Evolutionary conservation across 768 basidiomycete genomes (phyloP), one percentile per base, ranked within the genome.

Genomic region (Russula virescens): DNA sequence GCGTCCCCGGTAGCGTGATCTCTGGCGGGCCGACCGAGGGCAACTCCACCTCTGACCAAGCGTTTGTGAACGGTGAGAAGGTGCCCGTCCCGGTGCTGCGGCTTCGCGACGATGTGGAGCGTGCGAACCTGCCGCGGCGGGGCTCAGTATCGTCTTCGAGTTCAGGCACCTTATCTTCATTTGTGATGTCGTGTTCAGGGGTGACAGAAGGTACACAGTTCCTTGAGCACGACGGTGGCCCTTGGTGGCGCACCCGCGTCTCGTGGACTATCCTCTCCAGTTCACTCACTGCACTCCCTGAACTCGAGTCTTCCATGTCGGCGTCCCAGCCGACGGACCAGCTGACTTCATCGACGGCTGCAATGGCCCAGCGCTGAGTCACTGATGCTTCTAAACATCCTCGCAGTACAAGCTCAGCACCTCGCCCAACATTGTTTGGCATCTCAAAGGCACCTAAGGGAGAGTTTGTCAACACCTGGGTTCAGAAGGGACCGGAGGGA

Each of bases 301-400:
- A 50, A 55, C 69, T 65, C 54, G 71, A 58, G 61, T 76, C 82
- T 50, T 77, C 75, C 21, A 67, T 73, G 53, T 80, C 81, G 18
- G 74, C 73, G 34, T 79, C 84, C 83, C 83, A 89, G 13, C 89
- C 90, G 61, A 91, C 82, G 49, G 83, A 85, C 89, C 90, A 92
- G 2, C 88, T 86, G 8, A 86, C 80, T 56, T 90, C 86, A 66
- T 89, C 89, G 34, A 97, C 86, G 77, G 83, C 83, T 8, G 80
- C 79, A 63, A 94, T 86, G n/a, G 81, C 83, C 94, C 92, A 96
- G 5, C 95, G 81, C 25, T 76, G 77, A 0, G 72, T 66, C 13
- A 84, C 77, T 31, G 83, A 80, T 31, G 78, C 80, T 61, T 91
- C 84, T 26, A 98, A 76, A 71, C 94, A 97, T 1, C 95, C 95